phyloP scores from a whole-genome alignment of 345 rosid species.

The Hevea brasiliensis region DNA sequence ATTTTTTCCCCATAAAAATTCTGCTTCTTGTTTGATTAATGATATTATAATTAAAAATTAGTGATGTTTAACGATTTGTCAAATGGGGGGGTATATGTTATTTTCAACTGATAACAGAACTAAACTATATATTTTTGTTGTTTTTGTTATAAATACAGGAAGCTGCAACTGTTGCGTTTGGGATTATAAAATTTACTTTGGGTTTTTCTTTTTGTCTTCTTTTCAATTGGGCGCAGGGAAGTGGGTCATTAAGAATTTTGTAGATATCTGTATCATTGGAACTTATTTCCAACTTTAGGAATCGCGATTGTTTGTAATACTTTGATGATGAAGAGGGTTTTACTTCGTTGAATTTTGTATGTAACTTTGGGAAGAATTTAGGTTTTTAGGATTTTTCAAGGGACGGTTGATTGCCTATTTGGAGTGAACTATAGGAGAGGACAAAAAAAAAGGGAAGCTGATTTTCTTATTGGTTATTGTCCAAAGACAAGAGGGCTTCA shows the following conservation, averaged over 20 bases:
- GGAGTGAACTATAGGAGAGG: background rate
- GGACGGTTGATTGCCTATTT: background rate
- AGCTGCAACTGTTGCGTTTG: background rate
- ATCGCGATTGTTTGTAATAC: slow-evolving; percentile 5
- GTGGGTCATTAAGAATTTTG: slow-evolving; percentile 1
- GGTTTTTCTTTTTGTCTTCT: background rate
- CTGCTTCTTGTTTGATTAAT: background rate
- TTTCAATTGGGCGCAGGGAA: background rate
- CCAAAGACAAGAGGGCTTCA: background rate
- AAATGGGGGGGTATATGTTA: background rate
- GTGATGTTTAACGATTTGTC: slow-evolving; percentile 16
- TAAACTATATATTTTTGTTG: background rate
- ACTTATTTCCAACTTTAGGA: background rate
- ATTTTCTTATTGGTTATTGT: background rate
- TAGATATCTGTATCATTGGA: background rate
- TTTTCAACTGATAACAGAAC: slow-evolving; percentile 16
- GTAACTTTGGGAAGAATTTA: slow-evolving; percentile 2
- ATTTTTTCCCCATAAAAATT: background rate
- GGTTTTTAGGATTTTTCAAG: slow-evolving; percentile 11
- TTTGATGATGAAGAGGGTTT: slow-evolving; percentile 4
- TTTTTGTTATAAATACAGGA: slow-evolving; percentile 17
- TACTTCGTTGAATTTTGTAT: slow-evolving; percentile 7
- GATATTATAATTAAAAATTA: background rate
- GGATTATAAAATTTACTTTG: background rate
- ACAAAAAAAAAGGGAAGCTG: background rate